Evolutionary conservation across 352 stramenopile genomes (phyloP), one percentile per base, ranked within the genome.

Genomic region (Paralagenidium karlingii): DNA sequence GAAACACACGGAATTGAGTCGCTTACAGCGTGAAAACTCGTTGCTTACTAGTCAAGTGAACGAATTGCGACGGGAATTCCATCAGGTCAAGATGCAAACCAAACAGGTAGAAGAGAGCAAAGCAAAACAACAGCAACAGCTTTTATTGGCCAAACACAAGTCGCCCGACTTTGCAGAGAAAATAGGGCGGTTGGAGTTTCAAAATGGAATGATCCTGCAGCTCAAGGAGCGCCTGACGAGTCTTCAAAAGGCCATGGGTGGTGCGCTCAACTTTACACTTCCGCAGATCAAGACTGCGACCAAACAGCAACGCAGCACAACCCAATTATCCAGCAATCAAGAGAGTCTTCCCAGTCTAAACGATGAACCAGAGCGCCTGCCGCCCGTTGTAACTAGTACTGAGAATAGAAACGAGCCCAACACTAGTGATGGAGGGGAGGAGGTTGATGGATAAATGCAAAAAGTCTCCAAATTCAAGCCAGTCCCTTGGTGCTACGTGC

Each of bases 21-120:
- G 78, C 0, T 43, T 89, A 5, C 75, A 89, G 52, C 75, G 78
- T 8, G 75, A 92, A 42, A 89, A 92, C 34, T 75, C 74, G 13
- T 39, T 86, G 32, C 54, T 92, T 3, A 92, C 75, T 3, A 82
- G 52, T 0, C 71, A 92, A 43, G 78, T 89, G 19, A 89, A 92
- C 31, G 75, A 92, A 28, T 38, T 91, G 20, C 69, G 78, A 5
- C 67, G 75, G 6, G 75, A 91, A 50, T 89, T 87, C 44, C 66
- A 87, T 46, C 78, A 62, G 11, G 65, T 79, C 34, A 71, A 78
- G 42, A 81, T 86, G 66, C 61, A 78, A 30, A 74, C 66, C 22
- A 20, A 36, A 3, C 20, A 26, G 26, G 20, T 26, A 15, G 20
- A 33, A 9, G 45, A 46, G 45, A 47, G 38, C 25, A 38, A 42